These are phyloP conservation scores for Isoetes taiwanensis DNA, from an alignment of 75 land plant species.

Conservation along the genomic window DNA sequence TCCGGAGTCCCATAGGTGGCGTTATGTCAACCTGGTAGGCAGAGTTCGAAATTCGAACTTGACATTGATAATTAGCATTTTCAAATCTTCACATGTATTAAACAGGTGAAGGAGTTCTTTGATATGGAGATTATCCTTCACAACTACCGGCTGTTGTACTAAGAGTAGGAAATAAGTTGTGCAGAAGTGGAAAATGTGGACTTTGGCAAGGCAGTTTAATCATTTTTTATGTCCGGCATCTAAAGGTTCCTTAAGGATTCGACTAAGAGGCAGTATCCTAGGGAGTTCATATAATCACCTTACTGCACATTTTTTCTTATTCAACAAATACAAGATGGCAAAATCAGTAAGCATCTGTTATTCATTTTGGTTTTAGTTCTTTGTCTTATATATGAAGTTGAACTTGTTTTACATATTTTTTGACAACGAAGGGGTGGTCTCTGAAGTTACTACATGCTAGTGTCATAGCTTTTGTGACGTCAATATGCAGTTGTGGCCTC, in stretches of 20 bases:
- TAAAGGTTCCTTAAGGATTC: too few species aligned
- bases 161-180: neutral
- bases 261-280: neutral
- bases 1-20: neutral
- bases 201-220: neutral
- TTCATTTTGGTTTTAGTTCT: too few species aligned
- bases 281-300: slow-evolving; percentile 1
- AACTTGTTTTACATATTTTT: too few species aligned
- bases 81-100: neutral
- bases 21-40: neutral
- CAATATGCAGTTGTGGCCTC: slow-evolving; percentile 1
- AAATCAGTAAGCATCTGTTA: too few species aligned
- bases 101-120: neutral
- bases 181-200: neutral
- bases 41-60: neutral
- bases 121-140: neutral
- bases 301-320: too few species aligned
- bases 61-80: neutral
- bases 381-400: too few species aligned
- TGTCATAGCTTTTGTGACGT: neutral
- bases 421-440: neutral
- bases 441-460: neutral
- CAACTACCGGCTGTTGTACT: neutral
- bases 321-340: too few species aligned
- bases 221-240: neutral